These are phyloP conservation scores for Castanopsis chinensis DNA, from an alignment of 306 rosid genomes.

Conservation along the genomic window DNA sequence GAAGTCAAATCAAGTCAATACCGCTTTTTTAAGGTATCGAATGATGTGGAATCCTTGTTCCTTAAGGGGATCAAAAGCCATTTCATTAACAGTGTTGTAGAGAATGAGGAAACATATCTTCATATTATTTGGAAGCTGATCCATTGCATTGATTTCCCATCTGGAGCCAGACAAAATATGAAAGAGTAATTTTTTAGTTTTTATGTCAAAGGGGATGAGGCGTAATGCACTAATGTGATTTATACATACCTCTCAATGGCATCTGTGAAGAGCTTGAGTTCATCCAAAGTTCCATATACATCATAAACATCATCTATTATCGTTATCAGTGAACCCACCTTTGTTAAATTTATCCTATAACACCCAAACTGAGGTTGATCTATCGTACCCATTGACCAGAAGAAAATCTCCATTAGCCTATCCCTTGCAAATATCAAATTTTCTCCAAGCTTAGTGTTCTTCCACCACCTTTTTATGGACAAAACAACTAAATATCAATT, in stretches of 20 bases:
- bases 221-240: too few species aligned
- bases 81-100: conserved; percentile 2
- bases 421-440: conserved; percentile 21
- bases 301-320: neutral
- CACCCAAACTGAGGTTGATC: neutral
- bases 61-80: conserved; percentile 3
- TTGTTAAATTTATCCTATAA: neutral
- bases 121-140: conserved; percentile 21
- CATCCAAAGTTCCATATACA: too few species aligned
- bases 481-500: neutral
- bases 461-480: conserved; percentile 13
- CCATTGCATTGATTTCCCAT: conserved; percentile 24
- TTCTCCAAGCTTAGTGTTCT: neutral
- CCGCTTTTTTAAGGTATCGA: conserved; percentile 5
- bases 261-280: too few species aligned
- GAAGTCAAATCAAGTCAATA: neutral
- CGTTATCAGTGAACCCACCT: neutral
- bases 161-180: neutral
- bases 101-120: conserved; percentile 13
- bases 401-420: conserved; percentile 3
- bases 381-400: neutral
- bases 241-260: too few species aligned
- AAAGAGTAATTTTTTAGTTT: too few species aligned
- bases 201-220: too few species aligned
- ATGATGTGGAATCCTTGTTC: neutral